phyloP scores from a whole-genome alignment of 106 monocot genomes.

The Phalaenopsis equestris region DNA sequence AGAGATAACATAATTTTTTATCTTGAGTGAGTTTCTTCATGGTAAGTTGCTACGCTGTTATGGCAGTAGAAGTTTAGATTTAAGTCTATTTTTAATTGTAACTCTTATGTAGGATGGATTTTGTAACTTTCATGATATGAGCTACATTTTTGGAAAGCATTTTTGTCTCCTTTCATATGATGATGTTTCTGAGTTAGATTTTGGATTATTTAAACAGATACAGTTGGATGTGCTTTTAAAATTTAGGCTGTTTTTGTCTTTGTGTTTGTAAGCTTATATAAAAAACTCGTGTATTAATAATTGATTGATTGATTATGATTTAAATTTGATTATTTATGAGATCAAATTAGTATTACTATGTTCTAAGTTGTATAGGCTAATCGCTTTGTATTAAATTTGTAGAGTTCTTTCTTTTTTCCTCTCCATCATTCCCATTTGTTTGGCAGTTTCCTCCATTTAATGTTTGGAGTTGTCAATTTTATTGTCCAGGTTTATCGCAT shows the following conservation, averaged over 20 bases:
- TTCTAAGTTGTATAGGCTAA: neutral
- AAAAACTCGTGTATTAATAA: neutral
- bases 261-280: neutral
- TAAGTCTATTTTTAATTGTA: too few species aligned
- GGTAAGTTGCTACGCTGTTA: too few species aligned
- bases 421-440: neutral
- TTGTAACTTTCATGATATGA: too few species aligned
- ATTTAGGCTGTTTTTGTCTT: neutral
- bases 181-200: too few species aligned
- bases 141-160: too few species aligned
- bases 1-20: too few species aligned
- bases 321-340: neutral
- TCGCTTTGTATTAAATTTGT: too few species aligned
- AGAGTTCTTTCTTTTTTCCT: neutral
- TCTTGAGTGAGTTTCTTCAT: too few species aligned
- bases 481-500: neutral
- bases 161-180: too few species aligned
- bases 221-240: neutral
- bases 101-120: too few species aligned
- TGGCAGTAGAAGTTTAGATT: too few species aligned
- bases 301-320: neutral
- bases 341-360: neutral
- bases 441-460: neutral
- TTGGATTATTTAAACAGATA: too few species aligned
- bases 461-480: neutral